Evolutionary conservation across 768 basidiomycete species (phyloP), one percentile per base, ranked within the genome.

Genomic region (Amanita pseudoporphyria): DNA sequence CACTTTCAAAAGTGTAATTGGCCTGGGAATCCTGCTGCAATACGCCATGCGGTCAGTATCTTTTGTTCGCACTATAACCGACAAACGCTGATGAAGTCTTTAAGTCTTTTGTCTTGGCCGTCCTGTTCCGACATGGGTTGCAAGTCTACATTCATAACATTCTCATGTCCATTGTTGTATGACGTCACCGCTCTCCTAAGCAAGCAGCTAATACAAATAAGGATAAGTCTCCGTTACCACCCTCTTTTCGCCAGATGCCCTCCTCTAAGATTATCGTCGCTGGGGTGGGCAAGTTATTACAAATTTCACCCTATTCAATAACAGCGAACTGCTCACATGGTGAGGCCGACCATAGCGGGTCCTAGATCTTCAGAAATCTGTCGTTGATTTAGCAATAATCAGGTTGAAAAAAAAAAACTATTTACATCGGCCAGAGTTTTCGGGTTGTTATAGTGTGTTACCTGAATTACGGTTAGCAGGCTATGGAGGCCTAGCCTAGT

Each of bases 381-480:
- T 53, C 18, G 9, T 24, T 38, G 35, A 24, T 22, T n/a, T 40
- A 57, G 54, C 49, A 50, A 26, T 41, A 19, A 13, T 26, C 37
- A 53, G 31, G 24, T 22, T 22, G 24, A 33, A 12, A 14, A 51
- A 42, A 47, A 43, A 26, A 48, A 14, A 16, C 37, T 43, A 42
- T 61, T 33, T 62, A 90, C 82, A 69, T 97, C 92, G 18, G 93
- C 92, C 9, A 51, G 19, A 28, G 92, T 74, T 61, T 88, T 85
- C 9, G 93, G 81, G 67, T 96, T 95, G 70, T 98, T 91, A 76
- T 82, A 86, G 72, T 99, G 95, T 1, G 95, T 97, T 10, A 85
- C 82, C 84, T 86, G 48, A 50, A 43, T n/a, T 37, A 16, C 26
- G 45, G 32, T 51, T 52, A 30, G 51, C 57, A 35, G 9, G 49